A percentile compares a stretch with the other conserved stretches of the same genome.
phyloP scores from a whole-genome alignment of 1,284 basidiomycete species.

The Phellinidium pouzarii region DNA sequence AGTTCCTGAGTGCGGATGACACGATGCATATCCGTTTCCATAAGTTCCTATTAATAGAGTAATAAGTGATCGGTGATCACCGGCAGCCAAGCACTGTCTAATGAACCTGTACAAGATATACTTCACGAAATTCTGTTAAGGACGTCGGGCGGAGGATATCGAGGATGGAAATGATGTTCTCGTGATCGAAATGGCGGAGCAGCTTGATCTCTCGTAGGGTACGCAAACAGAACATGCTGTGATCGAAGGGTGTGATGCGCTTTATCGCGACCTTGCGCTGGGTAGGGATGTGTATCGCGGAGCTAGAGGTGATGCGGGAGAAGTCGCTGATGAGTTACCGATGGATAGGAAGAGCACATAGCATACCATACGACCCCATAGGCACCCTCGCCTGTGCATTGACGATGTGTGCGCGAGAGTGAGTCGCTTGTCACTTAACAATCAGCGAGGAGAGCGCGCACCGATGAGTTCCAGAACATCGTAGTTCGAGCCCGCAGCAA shows the following conservation, averaged over 20 bases:
- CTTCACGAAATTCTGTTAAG: slow-evolving; percentile 69
- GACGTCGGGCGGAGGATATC: slow-evolving; percentile 64
- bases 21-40: slow-evolving; percentile 88
- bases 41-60: slow-evolving; percentile 59
- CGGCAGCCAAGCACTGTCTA: not conserved
- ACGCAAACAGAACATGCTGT: slow-evolving; percentile 82
- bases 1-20: slow-evolving; percentile 83
- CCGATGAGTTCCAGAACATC: slow-evolving; percentile 71
- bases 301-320: slow-evolving; percentile 34
- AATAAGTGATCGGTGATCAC: slow-evolving; percentile 3
- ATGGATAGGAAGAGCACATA: slow-evolving; percentile 1
- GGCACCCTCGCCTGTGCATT: slow-evolving; percentile 57
- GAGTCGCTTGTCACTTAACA: not conserved
- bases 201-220: slow-evolving; percentile 86
- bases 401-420: not conserved
- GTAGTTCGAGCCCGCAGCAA: slow-evolving; percentile 60
- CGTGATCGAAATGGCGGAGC: slow-evolving; percentile 70
- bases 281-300: slow-evolving; percentile 60
- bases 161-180: slow-evolving; percentile 81
- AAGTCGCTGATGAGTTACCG: not conserved
- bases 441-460: slow-evolving; percentile 17
- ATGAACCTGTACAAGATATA: slow-evolving; percentile 60
- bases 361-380: slow-evolving; percentile 66
- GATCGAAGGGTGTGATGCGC: slow-evolving; percentile 81
- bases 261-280: slow-evolving; percentile 71